Evolutionary conservation across 345 rosid genomes (phyloP).

Genomic region (Anacardium occidentale): DNA sequence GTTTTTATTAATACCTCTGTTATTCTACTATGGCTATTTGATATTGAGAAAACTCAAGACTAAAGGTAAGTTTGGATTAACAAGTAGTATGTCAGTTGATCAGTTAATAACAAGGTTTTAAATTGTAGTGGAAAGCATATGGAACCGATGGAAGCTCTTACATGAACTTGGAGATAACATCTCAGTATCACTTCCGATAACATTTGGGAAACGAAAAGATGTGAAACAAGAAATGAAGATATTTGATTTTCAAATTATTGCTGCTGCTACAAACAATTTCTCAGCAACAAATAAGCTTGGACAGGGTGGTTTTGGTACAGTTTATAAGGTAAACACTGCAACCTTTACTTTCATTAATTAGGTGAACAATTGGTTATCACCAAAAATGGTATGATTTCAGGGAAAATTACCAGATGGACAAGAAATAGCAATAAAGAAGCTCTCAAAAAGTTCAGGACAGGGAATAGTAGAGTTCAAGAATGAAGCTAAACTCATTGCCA

Average conservation of each 20-base stretch:
- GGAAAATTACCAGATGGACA: background rate
- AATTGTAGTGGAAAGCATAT: conserved; percentile 13
- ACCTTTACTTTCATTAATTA: too few relatives aligned
- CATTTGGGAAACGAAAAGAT: background rate
- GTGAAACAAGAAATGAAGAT: background rate
- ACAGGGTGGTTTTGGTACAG: conserved; percentile 8
- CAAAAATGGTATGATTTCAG: background rate
- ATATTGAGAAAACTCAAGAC: background rate
- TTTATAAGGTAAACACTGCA: background rate
- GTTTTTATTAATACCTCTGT: background rate
- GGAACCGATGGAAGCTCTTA: background rate
- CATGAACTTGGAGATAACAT: background rate
- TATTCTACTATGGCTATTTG: background rate
- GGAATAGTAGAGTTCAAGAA: conserved; percentile 13
- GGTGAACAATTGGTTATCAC: too few relatives aligned
- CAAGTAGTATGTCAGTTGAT: too few relatives aligned
- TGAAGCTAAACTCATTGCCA: conserved; percentile 3
- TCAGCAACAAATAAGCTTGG: conserved; percentile 3
- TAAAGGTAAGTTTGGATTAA: background rate
- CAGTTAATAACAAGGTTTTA: background rate
- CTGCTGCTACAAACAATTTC: conserved; percentile 13
- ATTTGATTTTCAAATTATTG: conserved; percentile 3
- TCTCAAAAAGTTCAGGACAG: conserved; percentile 2
- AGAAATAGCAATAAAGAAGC: conserved; percentile 11
- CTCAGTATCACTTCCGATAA: background rate